Percentiles rank a stretch among this genome's conserved stretches.
phyloP scores from a whole-genome alignment of 2,329 filamentous ascomycete genomes.

The Epichloe elymi region DNA sequence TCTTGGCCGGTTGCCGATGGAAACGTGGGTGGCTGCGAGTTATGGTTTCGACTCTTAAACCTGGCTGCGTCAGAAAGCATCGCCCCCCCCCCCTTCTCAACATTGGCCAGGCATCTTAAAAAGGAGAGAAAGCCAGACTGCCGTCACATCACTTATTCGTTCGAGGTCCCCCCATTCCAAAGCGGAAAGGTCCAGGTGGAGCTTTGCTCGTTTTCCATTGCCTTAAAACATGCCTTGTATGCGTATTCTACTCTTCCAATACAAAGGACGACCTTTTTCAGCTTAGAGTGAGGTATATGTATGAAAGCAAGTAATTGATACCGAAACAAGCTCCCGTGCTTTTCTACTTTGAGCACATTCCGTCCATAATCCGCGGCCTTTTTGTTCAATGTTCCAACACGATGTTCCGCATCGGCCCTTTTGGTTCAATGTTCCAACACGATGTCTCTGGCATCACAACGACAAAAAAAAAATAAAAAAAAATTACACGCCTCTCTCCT shows the following conservation, averaged over 20 bases:
- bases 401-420: too few species aligned
- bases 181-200: background rate
- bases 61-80: constrained; percentile 10
- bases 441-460: background rate
- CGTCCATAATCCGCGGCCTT: too few species aligned
- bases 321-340: background rate
- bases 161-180: too few species aligned
- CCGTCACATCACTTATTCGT: too few species aligned
- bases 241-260: too few species aligned
- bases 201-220: background rate
- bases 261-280: too few species aligned
- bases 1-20: constrained; percentile 46
- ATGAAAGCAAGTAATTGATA: background rate
- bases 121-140: too few species aligned
- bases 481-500: background rate
- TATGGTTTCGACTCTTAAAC: constrained; percentile 31
- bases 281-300: too few species aligned
- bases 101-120: too few species aligned
- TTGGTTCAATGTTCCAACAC: background rate
- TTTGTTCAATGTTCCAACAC: background rate
- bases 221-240: too few species aligned
- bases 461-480: background rate
- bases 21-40: constrained; percentile 49
- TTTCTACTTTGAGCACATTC: background rate
- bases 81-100: too few species aligned